These are phyloP conservation scores for Eucalyptus fibrosa DNA, from an alignment of 345 rosid genomes.

Conservation along the genomic window DNA sequence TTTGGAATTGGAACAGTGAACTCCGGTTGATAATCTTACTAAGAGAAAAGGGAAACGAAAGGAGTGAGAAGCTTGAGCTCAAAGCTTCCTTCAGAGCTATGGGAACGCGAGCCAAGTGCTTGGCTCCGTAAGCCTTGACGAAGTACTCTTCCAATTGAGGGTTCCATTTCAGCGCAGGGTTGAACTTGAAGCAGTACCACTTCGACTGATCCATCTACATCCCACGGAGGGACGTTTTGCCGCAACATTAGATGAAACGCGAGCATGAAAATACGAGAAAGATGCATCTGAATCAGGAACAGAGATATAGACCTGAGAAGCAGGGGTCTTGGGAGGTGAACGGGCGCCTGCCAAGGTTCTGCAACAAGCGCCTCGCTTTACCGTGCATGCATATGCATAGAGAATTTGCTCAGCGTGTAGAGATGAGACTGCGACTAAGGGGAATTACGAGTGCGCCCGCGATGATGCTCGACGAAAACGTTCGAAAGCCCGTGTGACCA, in stretches of 20 bases:
- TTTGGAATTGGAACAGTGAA: not conserved
- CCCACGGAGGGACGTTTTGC: not conserved
- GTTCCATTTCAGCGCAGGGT: constrained; percentile 66
- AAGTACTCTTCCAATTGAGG: constrained; percentile 74
- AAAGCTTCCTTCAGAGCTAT: constrained; percentile 49
- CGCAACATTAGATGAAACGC: not conserved
- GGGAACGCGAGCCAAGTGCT: constrained; percentile 67
- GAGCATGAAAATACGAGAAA: not conserved
- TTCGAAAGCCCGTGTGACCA: not conserved
- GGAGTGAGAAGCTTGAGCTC: not conserved
- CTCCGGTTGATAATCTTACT: not conserved
- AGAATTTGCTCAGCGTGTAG: not conserved
- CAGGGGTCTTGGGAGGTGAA: constrained; percentile 8
- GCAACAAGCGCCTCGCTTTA: constrained; percentile 41
- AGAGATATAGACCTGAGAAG: not conserved
- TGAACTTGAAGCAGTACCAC: constrained; percentile 50
- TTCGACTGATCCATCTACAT: constrained; percentile 40
- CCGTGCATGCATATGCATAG: constrained; percentile 24
- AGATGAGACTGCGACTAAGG: not conserved
- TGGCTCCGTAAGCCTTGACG: constrained; percentile 60
- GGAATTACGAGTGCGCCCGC: not conserved
- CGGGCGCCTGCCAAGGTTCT: constrained; percentile 11
- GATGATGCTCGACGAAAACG: not conserved
- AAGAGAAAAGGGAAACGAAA: no score
- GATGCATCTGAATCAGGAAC: not conserved